A percentile compares a stretch with the other conserved stretches of the same genome.
Conservation (phyloP, 148 eudicot genomes). For the Bassia scoparia region DNA sequence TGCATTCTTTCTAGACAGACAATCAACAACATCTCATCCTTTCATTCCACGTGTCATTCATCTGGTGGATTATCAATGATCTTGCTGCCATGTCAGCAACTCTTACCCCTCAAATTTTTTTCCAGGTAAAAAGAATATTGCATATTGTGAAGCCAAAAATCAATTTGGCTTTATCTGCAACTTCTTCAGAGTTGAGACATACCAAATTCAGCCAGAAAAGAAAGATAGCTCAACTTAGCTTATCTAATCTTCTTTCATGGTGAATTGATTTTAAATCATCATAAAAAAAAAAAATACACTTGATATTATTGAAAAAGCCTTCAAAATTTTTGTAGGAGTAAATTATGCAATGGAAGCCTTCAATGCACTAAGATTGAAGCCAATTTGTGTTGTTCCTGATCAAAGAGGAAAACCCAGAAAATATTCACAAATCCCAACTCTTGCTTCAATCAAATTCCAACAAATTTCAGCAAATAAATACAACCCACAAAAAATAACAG, state of each 20-base stretch:
- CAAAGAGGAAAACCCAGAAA: conserved; percentile 64
- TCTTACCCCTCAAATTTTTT: conserved; percentile 25
- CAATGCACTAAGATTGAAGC: conserved; percentile 65
- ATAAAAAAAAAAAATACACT: not conserved
- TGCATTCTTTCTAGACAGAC: conserved; percentile 15
- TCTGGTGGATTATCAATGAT: conserved; percentile 36
- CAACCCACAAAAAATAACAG: conserved; percentile 33
- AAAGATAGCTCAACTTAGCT: not conserved
- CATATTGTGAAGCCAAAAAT: conserved; percentile 23
- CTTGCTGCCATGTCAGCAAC: conserved; percentile 47
- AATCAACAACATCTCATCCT: conserved; percentile 42
- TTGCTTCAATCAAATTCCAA: conserved; percentile 37
- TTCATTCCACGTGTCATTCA: conserved; percentile 46
- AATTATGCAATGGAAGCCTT: conserved; percentile 74
- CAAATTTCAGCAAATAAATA: conserved; percentile 17
- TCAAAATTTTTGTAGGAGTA: not conserved
- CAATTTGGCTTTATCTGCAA: conserved; percentile 15
- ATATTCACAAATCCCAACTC: conserved; percentile 31
- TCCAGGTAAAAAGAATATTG: conserved; percentile 22
- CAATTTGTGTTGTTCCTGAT: conserved; percentile 61
- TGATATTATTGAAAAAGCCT: conserved; percentile 1
- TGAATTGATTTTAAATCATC: conserved; percentile 11
- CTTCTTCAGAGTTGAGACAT: not conserved
- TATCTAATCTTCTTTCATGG: conserved; percentile 12
- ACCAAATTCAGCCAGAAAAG: not conserved